Evolutionary conservation across 768 basidiomycete genomes (phyloP).

Genomic region (Trametes maxima): DNA sequence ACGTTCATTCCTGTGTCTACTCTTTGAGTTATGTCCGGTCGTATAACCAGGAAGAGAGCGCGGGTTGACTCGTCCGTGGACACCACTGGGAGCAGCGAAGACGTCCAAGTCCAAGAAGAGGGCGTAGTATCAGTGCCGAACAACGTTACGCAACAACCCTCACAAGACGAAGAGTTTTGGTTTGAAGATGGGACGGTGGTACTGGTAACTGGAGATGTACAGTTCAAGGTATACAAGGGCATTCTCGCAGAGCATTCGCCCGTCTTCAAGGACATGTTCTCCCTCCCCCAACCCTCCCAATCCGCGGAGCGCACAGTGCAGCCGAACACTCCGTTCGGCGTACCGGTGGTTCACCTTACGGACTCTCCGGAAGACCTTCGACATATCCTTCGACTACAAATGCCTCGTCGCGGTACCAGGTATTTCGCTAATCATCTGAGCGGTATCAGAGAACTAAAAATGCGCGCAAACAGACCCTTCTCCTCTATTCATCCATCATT

Average conservation of each 20-base stretch:
- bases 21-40: not conserved
- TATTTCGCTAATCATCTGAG: not conserved
- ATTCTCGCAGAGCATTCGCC: constrained; percentile 24
- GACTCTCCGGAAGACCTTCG: constrained; percentile 1
- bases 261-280: constrained; percentile 28
- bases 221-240: constrained; percentile 24
- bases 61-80: not conserved
- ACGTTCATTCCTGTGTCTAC: not conserved
- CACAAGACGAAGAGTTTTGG: constrained; percentile 26
- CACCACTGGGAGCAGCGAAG: not conserved
- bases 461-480: not conserved
- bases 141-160: not conserved
- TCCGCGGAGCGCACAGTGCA: too few species aligned
- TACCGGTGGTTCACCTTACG: not conserved
- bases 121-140: not conserved
- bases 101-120: not conserved
- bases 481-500: not conserved
- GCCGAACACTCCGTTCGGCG: too few species aligned
- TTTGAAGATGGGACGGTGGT: constrained; percentile 32
- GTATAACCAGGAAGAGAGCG: not conserved
- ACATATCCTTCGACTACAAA: not conserved
- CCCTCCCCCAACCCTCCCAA: constrained; percentile 18
- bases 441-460: not conserved
- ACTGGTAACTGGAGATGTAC: constrained; percentile 23
- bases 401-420: not conserved